These are phyloP conservation scores for Hirsutella rhossiliensis DNA, from an alignment of 2,329 filamentous ascomycete genomes.

Conservation along the genomic window DNA sequence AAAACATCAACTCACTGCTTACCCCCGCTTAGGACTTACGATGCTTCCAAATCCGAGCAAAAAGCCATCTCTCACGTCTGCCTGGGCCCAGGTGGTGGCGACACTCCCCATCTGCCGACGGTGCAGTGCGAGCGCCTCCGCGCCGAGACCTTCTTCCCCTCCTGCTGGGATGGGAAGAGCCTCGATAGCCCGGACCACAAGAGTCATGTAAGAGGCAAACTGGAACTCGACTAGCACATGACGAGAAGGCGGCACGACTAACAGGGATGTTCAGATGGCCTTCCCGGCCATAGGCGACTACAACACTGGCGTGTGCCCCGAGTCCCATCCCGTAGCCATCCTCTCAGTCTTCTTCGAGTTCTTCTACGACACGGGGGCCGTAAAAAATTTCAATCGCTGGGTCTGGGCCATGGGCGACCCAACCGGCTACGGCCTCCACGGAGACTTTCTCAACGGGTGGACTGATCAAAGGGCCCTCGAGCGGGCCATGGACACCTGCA, in stretches of 20 bases:
- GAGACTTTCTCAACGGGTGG: constrained; percentile 18
- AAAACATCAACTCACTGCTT: background rate
- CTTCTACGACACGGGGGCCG: constrained; percentile 26
- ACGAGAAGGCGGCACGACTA: background rate
- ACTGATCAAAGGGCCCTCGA: constrained; percentile 13
- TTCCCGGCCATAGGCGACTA: constrained; percentile 15
- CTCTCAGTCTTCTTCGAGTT: constrained; percentile 34
- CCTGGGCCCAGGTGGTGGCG: constrained; percentile 26
- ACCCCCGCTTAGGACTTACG: constrained; percentile 26
- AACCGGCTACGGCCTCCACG: constrained; percentile 16
- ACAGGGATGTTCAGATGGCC: constrained; percentile 11
- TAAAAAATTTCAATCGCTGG: constrained; percentile 14
- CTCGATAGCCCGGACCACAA: constrained; percentile 42
- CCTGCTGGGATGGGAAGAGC: constrained; percentile 50
- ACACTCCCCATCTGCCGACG: constrained; percentile 38
- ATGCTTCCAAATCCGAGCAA: constrained; percentile 29
- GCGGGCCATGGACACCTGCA: constrained; percentile 14
- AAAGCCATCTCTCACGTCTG: constrained; percentile 44
- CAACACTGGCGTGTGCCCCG: constrained; percentile 22
- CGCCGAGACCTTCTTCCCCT: constrained; percentile 44
- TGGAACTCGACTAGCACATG: background rate
- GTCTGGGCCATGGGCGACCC: constrained; percentile 15
- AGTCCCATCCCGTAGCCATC: constrained; percentile 28
- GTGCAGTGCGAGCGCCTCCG: constrained; percentile 39
- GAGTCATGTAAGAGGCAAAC: constrained; percentile 30